These are phyloP conservation scores for Solanum piurae DNA, from an alignment of 257 asterid species.

Conservation along the genomic window DNA sequence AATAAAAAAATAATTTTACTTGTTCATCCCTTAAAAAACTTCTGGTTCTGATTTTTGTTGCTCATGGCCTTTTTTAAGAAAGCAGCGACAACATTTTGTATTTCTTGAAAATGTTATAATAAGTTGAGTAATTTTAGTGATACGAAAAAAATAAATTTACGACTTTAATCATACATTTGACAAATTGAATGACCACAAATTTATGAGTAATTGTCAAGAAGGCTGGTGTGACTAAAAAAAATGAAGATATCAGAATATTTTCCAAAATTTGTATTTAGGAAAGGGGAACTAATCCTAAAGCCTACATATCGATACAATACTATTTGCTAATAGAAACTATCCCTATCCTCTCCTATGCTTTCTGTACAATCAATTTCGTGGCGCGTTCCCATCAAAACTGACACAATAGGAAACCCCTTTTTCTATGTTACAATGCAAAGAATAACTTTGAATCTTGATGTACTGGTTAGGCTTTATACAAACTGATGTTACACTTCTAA, in stretches of 20 bases:
- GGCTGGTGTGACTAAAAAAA: neutral
- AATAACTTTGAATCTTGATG: neutral
- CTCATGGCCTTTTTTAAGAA: neutral
- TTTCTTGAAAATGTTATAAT: neutral
- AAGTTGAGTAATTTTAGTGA: neutral
- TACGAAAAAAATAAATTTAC: neutral
- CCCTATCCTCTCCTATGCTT: neutral
- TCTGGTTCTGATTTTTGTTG: neutral
- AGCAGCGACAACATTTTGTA: neutral
- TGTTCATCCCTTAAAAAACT: too few species aligned
- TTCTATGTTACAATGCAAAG: conserved; percentile 6
- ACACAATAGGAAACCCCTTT: conserved; percentile 23
- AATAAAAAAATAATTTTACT: too few species aligned
- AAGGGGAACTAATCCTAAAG: conserved; percentile 8
- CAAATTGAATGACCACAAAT: neutral
- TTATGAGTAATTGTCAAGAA: neutral
- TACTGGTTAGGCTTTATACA: conserved; percentile 4
- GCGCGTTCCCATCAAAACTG: conserved; percentile 28
- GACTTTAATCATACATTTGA: neutral
- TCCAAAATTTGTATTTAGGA: neutral
- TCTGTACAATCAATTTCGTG: conserved; percentile 40
- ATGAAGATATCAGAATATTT: neutral
- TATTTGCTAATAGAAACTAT: neutral
- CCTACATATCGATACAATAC: conserved; percentile 14
- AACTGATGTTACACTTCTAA: neutral